phyloP scores from a whole-genome alignment of 2,329 filamentous ascomycete species.

The Xylariaceae sp. region DNA sequence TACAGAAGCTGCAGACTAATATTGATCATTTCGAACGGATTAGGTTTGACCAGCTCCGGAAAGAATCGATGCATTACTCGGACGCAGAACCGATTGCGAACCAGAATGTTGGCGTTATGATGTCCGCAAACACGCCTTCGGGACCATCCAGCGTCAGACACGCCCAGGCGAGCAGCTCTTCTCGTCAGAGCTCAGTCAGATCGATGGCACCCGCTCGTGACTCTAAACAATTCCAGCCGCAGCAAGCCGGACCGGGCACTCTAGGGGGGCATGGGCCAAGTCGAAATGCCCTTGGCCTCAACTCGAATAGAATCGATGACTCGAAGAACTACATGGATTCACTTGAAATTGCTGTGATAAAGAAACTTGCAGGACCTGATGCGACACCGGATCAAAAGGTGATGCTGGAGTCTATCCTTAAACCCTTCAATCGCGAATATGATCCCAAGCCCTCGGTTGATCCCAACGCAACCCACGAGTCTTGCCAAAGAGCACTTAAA shows the following conservation, averaged over 20 bases:
- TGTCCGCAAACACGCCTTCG: constrained; percentile 21
- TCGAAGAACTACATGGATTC: constrained; percentile 21
- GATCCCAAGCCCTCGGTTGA: constrained; percentile 1
- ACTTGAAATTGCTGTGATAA: constrained; percentile 24
- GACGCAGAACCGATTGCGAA: constrained; percentile 15
- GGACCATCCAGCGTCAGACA: constrained; percentile 26
- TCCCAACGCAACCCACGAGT: background rate
- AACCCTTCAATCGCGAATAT: constrained; percentile 13
- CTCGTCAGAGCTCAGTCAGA: constrained; percentile 22
- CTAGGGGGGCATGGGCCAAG: constrained; percentile 14
- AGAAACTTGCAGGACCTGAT: constrained; percentile 11
- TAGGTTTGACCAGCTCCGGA: constrained; percentile 36
- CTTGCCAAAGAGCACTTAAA: no score
- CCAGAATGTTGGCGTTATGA: constrained; percentile 10
- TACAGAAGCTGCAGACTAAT: constrained; percentile 38
- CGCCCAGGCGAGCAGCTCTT: constrained; percentile 20
- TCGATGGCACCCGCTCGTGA: constrained; percentile 12
- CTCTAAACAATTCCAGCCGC: constrained; percentile 16
- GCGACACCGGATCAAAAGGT: constrained; percentile 11
- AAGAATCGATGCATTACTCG: constrained; percentile 15
- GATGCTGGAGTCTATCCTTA: constrained; percentile 13
- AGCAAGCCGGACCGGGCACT: constrained; percentile 15
- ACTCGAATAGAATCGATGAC: constrained; percentile 23
- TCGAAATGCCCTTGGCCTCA: constrained; percentile 24
- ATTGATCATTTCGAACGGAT: constrained; percentile 47